These are phyloP conservation scores for Stagonosporopsis rhizophila DNA, from an alignment of 2,329 filamentous ascomycete species.

Conservation along the genomic window DNA sequence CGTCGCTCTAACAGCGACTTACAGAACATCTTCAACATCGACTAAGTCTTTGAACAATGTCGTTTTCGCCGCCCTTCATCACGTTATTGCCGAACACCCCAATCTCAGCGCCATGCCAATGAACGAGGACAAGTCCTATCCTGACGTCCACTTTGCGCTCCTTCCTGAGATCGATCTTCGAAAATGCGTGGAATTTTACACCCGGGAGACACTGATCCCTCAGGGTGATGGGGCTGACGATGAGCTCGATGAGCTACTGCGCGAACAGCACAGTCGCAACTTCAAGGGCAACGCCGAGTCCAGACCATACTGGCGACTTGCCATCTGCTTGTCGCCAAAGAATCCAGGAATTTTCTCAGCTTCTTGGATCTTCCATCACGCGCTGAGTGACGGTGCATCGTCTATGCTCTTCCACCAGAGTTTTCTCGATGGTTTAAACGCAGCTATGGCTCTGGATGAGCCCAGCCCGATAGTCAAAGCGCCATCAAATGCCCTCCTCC, in stretches of 20 bases:
- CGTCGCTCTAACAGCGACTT: constrained; percentile 50
- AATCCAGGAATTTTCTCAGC: constrained; percentile 48
- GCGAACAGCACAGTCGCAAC: constrained; percentile 51
- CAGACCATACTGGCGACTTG: constrained; percentile 55
- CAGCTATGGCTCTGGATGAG: neutral
- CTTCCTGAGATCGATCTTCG: constrained; percentile 53
- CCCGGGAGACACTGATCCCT: constrained; percentile 30
- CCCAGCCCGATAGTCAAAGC: constrained; percentile 21
- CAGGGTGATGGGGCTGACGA: constrained; percentile 40
- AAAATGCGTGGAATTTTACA: constrained; percentile 43
- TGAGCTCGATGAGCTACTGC: constrained; percentile 53
- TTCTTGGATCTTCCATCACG: constrained; percentile 58
- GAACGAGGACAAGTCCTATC: constrained; percentile 48
- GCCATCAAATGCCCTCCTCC: constrained; percentile 41
- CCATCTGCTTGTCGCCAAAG: constrained; percentile 32
- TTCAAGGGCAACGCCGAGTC: constrained; percentile 42
- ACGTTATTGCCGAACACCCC: constrained; percentile 52
- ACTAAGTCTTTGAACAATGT: neutral
- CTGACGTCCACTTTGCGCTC: constrained; percentile 53
- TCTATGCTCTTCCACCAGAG: constrained; percentile 55
- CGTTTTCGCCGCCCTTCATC: constrained; percentile 34
- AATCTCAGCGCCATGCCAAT: constrained; percentile 54
- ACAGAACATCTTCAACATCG: constrained; percentile 1
- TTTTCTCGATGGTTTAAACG: constrained; percentile 49
- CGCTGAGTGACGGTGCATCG: constrained; percentile 56